These are phyloP conservation scores for Tulasnella calospora DNA, from an alignment of 768 basidiomycete genomes.

Conservation along the genomic window DNA sequence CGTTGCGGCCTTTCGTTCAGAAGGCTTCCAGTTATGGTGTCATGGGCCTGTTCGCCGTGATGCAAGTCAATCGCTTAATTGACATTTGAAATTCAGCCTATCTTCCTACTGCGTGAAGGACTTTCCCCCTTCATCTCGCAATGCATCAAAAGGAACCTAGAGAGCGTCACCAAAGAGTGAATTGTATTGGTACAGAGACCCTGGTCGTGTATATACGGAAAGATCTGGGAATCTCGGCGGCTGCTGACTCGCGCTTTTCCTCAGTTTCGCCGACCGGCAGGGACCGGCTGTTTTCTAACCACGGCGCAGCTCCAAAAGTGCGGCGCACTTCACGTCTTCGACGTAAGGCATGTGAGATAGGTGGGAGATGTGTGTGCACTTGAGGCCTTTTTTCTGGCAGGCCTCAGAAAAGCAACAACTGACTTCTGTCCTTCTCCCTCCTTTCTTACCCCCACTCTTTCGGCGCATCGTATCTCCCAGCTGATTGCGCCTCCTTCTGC, in stretches of 20 bases:
- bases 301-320: neutral
- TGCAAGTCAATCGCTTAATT: neutral
- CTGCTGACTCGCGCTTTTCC: neutral
- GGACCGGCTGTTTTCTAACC: neutral
- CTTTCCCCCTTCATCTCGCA: neutral
- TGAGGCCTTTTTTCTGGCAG: neutral
- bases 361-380: neutral
- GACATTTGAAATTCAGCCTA: neutral
- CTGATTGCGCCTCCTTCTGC: neutral
- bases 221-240: neutral
- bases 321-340: neutral
- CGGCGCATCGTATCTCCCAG: neutral
- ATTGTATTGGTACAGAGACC: neutral
- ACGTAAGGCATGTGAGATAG: neutral
- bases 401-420: neutral
- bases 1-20: neutral
- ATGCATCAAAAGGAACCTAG: neutral
- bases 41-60: neutral
- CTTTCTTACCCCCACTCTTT: neutral
- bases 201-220: neutral
- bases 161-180: neutral
- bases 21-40: neutral
- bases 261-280: neutral
- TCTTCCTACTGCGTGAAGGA: neutral
- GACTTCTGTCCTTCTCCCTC: neutral